Evolutionary conservation across 257 asterid species (phyloP).

Genomic region (Solanum sparsipilum): DNA sequence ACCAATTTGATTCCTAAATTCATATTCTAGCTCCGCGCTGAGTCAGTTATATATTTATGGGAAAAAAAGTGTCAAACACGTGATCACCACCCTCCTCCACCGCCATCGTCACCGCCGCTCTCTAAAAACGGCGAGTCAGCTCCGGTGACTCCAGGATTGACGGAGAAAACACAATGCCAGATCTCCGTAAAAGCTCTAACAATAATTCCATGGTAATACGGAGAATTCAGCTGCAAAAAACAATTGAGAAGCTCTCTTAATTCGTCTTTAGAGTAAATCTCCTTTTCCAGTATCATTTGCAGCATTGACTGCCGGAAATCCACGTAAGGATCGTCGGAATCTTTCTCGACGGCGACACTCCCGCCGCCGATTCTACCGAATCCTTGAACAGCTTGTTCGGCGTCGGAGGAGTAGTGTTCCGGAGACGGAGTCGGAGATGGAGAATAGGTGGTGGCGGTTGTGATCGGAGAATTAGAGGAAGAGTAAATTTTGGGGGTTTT

Average conservation of each 20-base stretch:
- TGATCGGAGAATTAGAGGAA: conserved; percentile 44
- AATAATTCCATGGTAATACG: conserved; percentile 66
- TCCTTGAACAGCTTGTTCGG: conserved; percentile 51
- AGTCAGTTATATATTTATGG: background rate
- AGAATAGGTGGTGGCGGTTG: conserved; percentile 38
- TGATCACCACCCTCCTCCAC: conserved; percentile 15
- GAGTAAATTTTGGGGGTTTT: conserved; percentile 10
- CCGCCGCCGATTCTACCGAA: conserved; percentile 54
- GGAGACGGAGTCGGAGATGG: conserved; percentile 7
- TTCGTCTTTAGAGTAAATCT: conserved; percentile 64
- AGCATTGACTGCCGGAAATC: conserved; percentile 90
- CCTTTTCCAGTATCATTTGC: conserved; percentile 80
- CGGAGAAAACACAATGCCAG: conserved; percentile 63
- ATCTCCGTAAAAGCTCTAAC: conserved; percentile 80
- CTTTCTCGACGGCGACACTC: conserved; percentile 84
- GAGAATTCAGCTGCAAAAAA: conserved; percentile 76
- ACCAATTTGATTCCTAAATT: background rate
- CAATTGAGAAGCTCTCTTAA: conserved; percentile 67
- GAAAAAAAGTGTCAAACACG: conserved; percentile 3
- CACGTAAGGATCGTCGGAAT: conserved; percentile 72
- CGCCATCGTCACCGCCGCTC: background rate
- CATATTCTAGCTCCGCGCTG: background rate
- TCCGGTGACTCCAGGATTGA: conserved; percentile 6
- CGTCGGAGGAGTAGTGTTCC: conserved; percentile 20
- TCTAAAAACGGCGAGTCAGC: conserved; percentile 14